Evolutionary conservation across 139 green algal species (phyloP).

Genomic region (Monoraphidium neglectum): DNA sequence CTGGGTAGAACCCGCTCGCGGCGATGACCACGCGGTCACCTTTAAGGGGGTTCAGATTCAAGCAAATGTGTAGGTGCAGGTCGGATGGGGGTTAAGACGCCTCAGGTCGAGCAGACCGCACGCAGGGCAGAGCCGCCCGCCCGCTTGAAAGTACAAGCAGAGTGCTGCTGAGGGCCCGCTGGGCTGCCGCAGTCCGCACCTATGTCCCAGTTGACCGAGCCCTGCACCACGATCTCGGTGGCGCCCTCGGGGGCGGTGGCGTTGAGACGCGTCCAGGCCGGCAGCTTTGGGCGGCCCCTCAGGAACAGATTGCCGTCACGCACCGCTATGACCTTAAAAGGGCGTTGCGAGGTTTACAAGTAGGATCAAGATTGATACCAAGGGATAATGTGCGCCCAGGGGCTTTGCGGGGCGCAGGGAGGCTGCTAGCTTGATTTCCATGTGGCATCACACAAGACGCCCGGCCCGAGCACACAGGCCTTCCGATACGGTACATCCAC

Average conservation of each 20-base stretch:
- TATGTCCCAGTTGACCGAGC: constrained; percentile 38
- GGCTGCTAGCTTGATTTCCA: not conserved
- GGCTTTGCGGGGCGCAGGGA: no score
- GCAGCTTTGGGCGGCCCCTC: constrained; percentile 56
- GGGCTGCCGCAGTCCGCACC: not conserved
- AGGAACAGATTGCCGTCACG: constrained; percentile 55
- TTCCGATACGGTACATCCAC: not conserved
- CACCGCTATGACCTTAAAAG: constrained; percentile 58
- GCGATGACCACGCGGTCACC: constrained; percentile 63
- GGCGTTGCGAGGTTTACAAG: no score
- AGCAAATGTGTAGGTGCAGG: no score
- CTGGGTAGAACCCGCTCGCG: constrained; percentile 40
- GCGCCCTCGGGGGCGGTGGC: constrained; percentile 35
- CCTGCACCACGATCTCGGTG: constrained; percentile 45
- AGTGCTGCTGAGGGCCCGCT: not conserved
- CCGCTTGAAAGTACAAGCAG: not conserved
- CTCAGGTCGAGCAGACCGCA: not conserved
- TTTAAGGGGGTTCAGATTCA: no score
- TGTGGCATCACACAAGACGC: not conserved
- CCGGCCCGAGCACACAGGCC: not conserved
- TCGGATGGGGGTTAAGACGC: no score
- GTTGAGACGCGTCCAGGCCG: constrained; percentile 60
- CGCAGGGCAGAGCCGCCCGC: not conserved
- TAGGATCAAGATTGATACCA: no score
- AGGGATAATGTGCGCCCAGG: no score